Evolutionary conservation across 2,329 filamentous ascomycete species (phyloP).

Genomic region (Aspergillus fumigatus): DNA sequence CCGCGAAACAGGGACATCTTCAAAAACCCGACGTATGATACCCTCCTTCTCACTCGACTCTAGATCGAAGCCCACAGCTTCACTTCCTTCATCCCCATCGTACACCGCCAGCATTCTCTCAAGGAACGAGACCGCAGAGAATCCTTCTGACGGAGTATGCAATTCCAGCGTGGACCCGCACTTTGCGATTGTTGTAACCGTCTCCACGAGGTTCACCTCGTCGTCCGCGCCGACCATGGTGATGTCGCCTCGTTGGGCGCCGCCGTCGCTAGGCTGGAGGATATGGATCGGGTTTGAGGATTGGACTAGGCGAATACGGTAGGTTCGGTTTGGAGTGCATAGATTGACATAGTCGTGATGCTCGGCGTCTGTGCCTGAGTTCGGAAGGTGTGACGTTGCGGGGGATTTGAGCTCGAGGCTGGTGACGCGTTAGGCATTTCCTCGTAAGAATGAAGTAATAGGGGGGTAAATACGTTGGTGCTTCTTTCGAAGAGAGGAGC

Average conservation of each 20-base stretch:
- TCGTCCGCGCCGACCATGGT: constrained; percentile 20
- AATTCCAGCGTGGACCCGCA: constrained; percentile 45
- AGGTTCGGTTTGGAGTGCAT: constrained; percentile 55
- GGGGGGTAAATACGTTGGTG: constrained; percentile 28
- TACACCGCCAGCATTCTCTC: constrained; percentile 28
- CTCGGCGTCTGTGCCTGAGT: constrained; percentile 20
- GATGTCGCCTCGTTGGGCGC: constrained; percentile 24
- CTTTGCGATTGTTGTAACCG: constrained; percentile 40
- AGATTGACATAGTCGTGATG: constrained; percentile 49
- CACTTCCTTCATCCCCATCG: constrained; percentile 18
- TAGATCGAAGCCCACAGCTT: constrained; percentile 15
- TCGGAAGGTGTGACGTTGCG: constrained; percentile 12
- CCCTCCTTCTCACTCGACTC: constrained; percentile 20
- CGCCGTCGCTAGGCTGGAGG: constrained; percentile 40
- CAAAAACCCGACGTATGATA: constrained; percentile 41
- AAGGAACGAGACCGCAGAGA: constrained; percentile 29
- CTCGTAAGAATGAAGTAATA: not conserved
- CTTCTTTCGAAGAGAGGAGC: constrained; percentile 47
- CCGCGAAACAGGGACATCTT: constrained; percentile 49
- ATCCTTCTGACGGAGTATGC: constrained; percentile 28
- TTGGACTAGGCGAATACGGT: constrained; percentile 59
- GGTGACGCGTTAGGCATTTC: not conserved
- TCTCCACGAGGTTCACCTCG: constrained; percentile 23
- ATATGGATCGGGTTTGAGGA: constrained; percentile 62
- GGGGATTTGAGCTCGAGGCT: constrained; percentile 44